phyloP scores from a whole-genome alignment of 2,329 filamentous ascomycete genomes.

The Westerdykella sp. region DNA sequence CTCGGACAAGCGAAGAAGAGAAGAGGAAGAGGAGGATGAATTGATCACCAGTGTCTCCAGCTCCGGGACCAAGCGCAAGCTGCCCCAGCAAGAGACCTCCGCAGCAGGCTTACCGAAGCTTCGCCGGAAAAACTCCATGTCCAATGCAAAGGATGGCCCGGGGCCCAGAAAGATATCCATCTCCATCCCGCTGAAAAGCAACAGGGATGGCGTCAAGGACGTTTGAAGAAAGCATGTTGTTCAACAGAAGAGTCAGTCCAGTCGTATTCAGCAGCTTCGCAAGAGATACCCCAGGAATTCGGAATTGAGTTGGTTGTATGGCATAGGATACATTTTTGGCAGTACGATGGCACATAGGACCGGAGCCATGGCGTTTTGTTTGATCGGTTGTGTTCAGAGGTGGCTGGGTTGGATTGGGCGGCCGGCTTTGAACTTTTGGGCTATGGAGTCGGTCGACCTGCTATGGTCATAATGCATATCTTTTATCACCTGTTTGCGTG shows the following conservation, averaged over 20 bases:
- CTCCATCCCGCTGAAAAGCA: conserved; percentile 36
- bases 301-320: no score
- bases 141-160: conserved; percentile 41
- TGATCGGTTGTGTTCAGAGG: no score
- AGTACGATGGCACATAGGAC: no score
- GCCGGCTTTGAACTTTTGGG: no score
- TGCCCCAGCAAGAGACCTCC: not conserved
- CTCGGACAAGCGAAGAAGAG: conserved; percentile 81
- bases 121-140: conserved; percentile 38
- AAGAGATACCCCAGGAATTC: conserved; percentile 31
- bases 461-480: no score
- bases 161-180: conserved; percentile 39
- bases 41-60: conserved; percentile 67
- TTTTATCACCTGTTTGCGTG: no score
- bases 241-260: conserved; percentile 8
- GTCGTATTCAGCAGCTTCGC: conserved; percentile 22
- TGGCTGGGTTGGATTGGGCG: no score
- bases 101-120: conserved; percentile 33
- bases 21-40: conserved; percentile 87
- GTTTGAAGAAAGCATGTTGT: conserved; percentile 11
- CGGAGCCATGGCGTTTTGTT: no score
- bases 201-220: conserved; percentile 25
- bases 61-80: conserved; percentile 42
- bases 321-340: no score
- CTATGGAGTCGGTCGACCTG: no score